Base-by-base conservation (phyloP, 2,329 filamentous ascomycete species). In the Fragosphaeria purpurea region DNA sequence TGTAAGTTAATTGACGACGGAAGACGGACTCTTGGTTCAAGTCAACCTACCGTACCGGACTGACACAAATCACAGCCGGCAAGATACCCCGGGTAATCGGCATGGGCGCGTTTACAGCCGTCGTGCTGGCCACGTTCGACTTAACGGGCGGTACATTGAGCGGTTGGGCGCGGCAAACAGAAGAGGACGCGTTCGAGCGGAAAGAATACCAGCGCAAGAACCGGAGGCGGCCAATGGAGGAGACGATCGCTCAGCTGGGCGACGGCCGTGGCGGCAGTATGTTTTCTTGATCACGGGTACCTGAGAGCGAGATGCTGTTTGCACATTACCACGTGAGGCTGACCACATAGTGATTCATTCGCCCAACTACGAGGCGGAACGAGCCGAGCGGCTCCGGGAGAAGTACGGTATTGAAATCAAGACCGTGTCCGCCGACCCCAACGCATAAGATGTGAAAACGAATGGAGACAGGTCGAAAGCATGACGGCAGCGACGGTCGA, bases 401-500 rank as follows among this genome's bases (percentile, higher is more conserved):
- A 87, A 83, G 67, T 95, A 95, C 63, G 88, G 89, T 53, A 80
- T 94, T 62, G 88, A 95, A 58, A 82, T 95, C 62, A 79, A 84
- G 62, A 77, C 82, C 50, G 79, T 83, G 58, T 76, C 68, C 52
- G 73, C 76, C 42, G 70, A 79, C 47, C 62, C 64, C 46, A 60
- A 63, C 39, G 56, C 55, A 12, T 48, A 32, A 48, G 12, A 22
- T 22, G 22, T 22, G 22, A 22, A 22, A 47, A 42, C 11, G 34
- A 31, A 11, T 13, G 10, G 33, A 44, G 38, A 32, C 8, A 22
- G 6, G 12, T 22, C 22, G 22, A 22, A 22, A 22, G 22, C 22
- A 22, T 22, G 22, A 22, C 22, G 22, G 22, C 22, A 22, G 22
- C 22, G 22, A 22, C 22, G 22, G 22, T 22, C 22, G 22, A 22